Base-by-base conservation (phyloP, 371 early-diverging fungal genomes). In the Choanephora cucurbitarum region DNA sequence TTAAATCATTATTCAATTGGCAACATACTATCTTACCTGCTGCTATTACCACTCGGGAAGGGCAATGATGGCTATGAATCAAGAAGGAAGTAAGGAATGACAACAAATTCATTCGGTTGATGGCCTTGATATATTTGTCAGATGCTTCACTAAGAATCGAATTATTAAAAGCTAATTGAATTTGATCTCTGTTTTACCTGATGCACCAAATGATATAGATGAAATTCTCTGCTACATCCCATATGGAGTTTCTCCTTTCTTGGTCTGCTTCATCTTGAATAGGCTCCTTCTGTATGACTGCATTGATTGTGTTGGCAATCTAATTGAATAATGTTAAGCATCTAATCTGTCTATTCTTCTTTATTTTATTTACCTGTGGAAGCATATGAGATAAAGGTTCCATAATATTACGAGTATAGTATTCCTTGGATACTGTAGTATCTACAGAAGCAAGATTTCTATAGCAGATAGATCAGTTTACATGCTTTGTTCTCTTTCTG, bases 221-320 rank as follows among this genome's bases (percentile, higher is more conserved):
- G 43, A 87, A 75, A 49, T 91, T 90, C 57, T 91, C 90, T 0
- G 90, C 78, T 32, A 86, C 79, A 52, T 85, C 84, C 80, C 87
- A 87, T 45, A 88, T 80, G 1, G 82, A 73, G n/a, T 77, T 81
- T 41, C 88, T 72, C 56, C 76, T 78, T n/a, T 76, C 82, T 52
- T 72, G 62, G 50, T 79, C 80, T 18, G 66, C 72, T 23, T 79
- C 77, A 19, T 78, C 73, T 19, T 53, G 62, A n/a, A 69, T 45
- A 23, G 84, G 79, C 10, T 76, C 69, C 7, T 68, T 66, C 21
- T 67, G 73, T 18, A 87, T 52, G 19, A 86, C 74, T 17, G 48
- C 57, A 60, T 83, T 74, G 41, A 85, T 77, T 0, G 72, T 72
- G 32, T 58, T 39, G 1, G 70, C 60, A 44, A 72, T 74, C 75